These are phyloP conservation scores for Schizopora paradoxa DNA, from an alignment of 1,284 basidiomycete genomes.

Conservation along the genomic window DNA sequence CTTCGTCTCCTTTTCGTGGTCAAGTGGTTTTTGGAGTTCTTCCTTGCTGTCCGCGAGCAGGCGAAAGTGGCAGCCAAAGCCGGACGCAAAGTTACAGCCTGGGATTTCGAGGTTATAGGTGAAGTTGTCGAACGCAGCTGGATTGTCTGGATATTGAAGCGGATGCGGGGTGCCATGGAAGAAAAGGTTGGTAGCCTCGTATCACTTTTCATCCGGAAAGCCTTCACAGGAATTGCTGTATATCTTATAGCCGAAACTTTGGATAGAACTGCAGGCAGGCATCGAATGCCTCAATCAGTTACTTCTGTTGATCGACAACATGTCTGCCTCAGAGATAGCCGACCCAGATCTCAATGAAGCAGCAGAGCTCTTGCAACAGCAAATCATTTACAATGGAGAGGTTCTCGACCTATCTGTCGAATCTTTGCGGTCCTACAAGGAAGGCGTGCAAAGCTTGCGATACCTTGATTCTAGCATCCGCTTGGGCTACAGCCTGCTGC, in stretches of 20 bases:
- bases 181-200: constrained; percentile 62
- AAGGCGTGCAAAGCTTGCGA: constrained; percentile 61
- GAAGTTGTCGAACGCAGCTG: constrained; percentile 82
- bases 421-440: constrained; percentile 70
- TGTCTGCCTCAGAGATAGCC: constrained; percentile 32
- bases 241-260: constrained; percentile 67
- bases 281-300: constrained; percentile 89
- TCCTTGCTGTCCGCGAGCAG: constrained; percentile 51
- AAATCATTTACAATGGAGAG: constrained; percentile 90
- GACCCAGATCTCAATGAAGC: constrained; percentile 68
- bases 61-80: constrained; percentile 25
- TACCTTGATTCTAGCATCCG: constrained; percentile 84
- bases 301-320: constrained; percentile 74
- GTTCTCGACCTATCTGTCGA: constrained; percentile 83
- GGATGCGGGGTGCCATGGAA: constrained; percentile 85
- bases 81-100: constrained; percentile 28
- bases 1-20: constrained; percentile 78
- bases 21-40: constrained; percentile 89
- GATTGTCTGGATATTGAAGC: constrained; percentile 82
- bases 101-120: constrained; percentile 72
- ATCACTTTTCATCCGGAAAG: background rate
- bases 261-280: constrained; percentile 93
- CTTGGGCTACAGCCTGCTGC: constrained; percentile 75
- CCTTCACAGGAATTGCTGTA: constrained; percentile 16
- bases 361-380: constrained; percentile 76